phyloP scores from a whole-genome alignment of 148 eudicot species.

The Camellia sinensis region DNA sequence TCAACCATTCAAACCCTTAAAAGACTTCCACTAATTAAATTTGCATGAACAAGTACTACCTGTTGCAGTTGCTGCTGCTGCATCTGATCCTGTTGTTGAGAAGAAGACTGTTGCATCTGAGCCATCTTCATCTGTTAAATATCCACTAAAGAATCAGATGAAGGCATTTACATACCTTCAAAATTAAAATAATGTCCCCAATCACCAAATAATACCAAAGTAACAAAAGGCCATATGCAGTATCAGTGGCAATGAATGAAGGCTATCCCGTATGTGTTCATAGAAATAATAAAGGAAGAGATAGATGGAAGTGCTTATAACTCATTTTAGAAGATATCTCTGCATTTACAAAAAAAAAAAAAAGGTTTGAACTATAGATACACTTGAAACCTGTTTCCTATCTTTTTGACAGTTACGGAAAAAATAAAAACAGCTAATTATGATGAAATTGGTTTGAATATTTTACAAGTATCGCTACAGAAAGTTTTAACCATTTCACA shows the following conservation, averaged over 20 bases:
- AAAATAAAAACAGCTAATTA: no score
- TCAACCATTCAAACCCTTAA: background rate
- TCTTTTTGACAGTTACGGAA: background rate
- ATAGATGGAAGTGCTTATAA: background rate
- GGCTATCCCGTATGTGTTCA: background rate
- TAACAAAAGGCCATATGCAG: background rate
- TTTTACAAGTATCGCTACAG: background rate
- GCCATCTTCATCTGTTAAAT: constrained; percentile 76
- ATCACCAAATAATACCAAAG: background rate
- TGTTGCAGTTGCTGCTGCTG: constrained; percentile 89
- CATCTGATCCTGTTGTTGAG: constrained; percentile 91
- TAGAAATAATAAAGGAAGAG: background rate
- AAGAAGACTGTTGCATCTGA: constrained; percentile 85
- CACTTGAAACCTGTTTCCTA: background rate
- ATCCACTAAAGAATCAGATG: constrained; percentile 11
- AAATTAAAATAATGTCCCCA: background rate
- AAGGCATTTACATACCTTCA: constrained; percentile 9
- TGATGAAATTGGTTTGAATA: no score
- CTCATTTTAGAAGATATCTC: background rate
- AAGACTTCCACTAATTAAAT: background rate
- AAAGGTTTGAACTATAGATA: background rate
- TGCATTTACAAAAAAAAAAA: no score
- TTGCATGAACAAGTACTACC: constrained; percentile 36
- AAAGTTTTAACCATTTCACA: background rate
- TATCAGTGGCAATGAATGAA: background rate